Conservation (phyloP, 2,329 filamentous ascomycete species). For the Hymenoscyphus repandus region DNA sequence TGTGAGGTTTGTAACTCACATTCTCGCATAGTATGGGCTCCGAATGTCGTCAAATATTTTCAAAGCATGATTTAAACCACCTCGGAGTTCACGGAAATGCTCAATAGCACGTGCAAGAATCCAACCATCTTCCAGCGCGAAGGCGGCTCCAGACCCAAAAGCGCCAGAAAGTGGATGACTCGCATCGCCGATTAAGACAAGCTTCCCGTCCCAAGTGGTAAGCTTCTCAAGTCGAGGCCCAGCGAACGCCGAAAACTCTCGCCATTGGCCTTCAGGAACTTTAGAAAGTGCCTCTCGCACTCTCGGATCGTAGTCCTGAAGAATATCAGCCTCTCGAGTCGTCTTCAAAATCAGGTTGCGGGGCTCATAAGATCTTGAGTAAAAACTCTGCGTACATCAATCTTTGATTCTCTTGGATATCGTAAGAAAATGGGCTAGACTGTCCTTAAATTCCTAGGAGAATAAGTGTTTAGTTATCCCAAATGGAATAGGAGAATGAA, state of each 20-base stretch:
- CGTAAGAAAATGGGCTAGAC: no score
- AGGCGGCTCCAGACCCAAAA: slow-evolving; percentile 41
- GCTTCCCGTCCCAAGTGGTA: slow-evolving; percentile 35
- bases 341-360: no score
- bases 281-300: slow-evolving; percentile 35
- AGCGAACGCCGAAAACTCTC: slow-evolving; percentile 43
- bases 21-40: slow-evolving; percentile 37
- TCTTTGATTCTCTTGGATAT: no score
- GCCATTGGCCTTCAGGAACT: slow-evolving; percentile 38
- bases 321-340: neutral
- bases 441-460: no score
- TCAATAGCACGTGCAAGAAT: slow-evolving; percentile 36
- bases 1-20: slow-evolving; percentile 26
- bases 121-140: slow-evolving; percentile 42
- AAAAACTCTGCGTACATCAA: no score
- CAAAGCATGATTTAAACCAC: slow-evolving; percentile 22
- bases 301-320: slow-evolving; percentile 34
- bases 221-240: slow-evolving; percentile 39
- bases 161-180: slow-evolving; percentile 48
- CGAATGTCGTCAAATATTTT: slow-evolving; percentile 36
- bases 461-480: no score
- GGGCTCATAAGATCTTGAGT: no score
- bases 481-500: no score
- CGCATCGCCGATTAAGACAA: slow-evolving; percentile 49
- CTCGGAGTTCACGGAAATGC: slow-evolving; percentile 11